Evolutionary conservation across 1,139 yeast genomes (phyloP).

Genomic region (Lodderomyces pseudojiufengensis): DNA sequence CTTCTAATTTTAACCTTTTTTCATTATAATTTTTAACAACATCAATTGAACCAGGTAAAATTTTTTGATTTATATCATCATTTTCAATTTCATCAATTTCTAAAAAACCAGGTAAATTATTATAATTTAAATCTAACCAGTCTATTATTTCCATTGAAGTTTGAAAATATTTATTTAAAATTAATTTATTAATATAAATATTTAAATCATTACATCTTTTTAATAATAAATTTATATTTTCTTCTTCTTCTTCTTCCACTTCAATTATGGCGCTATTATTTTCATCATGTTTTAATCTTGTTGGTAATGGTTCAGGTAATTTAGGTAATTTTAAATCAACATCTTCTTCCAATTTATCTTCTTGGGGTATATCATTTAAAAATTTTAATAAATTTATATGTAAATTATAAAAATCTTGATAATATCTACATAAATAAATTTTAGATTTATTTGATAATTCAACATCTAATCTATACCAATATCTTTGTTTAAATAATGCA

Average conservation of each 20-base stretch:
- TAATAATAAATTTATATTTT: slow-evolving; percentile 15
- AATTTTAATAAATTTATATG: slow-evolving; percentile 25
- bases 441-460: slow-evolving; percentile 29
- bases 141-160: slow-evolving; percentile 23
- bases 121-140: slow-evolving; percentile 30
- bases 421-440: slow-evolving; percentile 33
- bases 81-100: slow-evolving; percentile 9
- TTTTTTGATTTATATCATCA: slow-evolving; percentile 24
- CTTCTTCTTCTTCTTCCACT: slow-evolving; percentile 9
- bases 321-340: slow-evolving; percentile 29
- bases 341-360: slow-evolving; percentile 1
- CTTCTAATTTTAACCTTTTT: slow-evolving; percentile 7
- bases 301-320: slow-evolving; percentile 43
- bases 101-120: slow-evolving; percentile 22
- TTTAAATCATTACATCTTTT: slow-evolving; percentile 38
- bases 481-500: slow-evolving; percentile 31
- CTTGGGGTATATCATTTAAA: slow-evolving; percentile 1
- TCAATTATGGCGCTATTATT: not conserved
- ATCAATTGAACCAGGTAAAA: slow-evolving; percentile 26
- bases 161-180: slow-evolving; percentile 26
- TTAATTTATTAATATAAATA: slow-evolving; percentile 32
- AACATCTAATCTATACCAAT: slow-evolving; percentile 44
- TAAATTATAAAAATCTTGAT: slow-evolving; percentile 43
- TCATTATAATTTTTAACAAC: slow-evolving; percentile 16
- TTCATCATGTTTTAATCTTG: not conserved